A percentile compares a stretch with the other conserved stretches of the same genome.
Conservation (phyloP, 1,139 yeast genomes). For the Yamadazyma atlantica region DNA sequence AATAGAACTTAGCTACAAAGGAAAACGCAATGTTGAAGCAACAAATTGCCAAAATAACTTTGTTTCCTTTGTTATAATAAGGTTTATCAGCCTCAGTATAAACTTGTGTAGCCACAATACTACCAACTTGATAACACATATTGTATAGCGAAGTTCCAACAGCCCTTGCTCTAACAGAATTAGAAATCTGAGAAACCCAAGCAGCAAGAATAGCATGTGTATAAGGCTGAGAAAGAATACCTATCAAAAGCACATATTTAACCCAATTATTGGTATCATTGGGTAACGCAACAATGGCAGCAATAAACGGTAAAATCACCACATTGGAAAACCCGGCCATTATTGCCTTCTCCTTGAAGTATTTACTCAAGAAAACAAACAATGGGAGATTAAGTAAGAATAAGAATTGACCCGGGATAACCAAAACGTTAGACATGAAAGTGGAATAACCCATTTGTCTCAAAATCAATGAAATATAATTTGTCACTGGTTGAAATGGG, state of each 20-base stretch:
- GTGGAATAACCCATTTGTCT: conserved; percentile 51
- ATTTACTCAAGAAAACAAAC: conserved; percentile 6
- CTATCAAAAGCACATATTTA: conserved; percentile 25
- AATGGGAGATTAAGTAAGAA: conserved; percentile 7
- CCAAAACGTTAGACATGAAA: conserved; percentile 6
- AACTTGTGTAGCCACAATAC: conserved; percentile 49
- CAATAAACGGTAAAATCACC: conserved; percentile 6
- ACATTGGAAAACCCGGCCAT: conserved; percentile 5
- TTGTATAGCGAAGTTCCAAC: conserved; percentile 60
- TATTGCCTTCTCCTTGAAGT: conserved; percentile 5
- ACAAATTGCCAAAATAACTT: conserved; percentile 32
- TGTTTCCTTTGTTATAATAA: conserved; percentile 51
- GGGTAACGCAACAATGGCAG: conserved; percentile 20
- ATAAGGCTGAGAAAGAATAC: conserved; percentile 42
- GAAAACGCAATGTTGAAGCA: conserved; percentile 10
- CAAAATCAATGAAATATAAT: conserved; percentile 49
- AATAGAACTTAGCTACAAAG: conserved; percentile 32
- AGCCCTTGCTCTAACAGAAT: conserved; percentile 55
- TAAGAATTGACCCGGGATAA: conserved; percentile 9
- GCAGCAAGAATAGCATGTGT: conserved; percentile 52
- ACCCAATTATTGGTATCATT: conserved; percentile 19
- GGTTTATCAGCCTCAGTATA: conserved; percentile 57
- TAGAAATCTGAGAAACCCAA: conserved; percentile 58
- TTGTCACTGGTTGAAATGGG: conserved; percentile 35
- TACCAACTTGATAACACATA: conserved; percentile 54